Conservation (phyloP, 1,284 basidiomycete species). For the Fomitopsis betulina region DNA sequence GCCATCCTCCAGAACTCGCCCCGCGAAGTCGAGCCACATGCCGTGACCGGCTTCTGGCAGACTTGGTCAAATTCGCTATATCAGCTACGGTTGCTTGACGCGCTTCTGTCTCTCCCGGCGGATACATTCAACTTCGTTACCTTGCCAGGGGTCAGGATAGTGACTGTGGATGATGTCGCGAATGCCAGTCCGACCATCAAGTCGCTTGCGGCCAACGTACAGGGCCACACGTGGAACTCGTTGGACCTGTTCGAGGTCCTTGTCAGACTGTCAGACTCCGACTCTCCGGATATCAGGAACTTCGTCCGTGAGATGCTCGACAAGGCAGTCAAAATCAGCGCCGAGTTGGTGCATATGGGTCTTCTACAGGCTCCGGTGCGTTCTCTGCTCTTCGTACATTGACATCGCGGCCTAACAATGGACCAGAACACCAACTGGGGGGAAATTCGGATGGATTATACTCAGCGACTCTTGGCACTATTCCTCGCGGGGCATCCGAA, state of each 20-base stretch:
- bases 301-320: slow-evolving; percentile 88
- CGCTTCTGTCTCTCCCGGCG: slow-evolving; percentile 81
- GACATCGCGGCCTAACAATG: neutral
- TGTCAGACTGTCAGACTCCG: slow-evolving; percentile 69
- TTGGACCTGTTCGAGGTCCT: slow-evolving; percentile 90
- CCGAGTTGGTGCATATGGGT: slow-evolving; percentile 93
- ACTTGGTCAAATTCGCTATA: slow-evolving; percentile 83
- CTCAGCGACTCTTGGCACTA: slow-evolving; percentile 82
- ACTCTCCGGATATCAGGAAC: slow-evolving; percentile 64
- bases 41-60: slow-evolving; percentile 78
- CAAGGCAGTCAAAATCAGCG: slow-evolving; percentile 88
- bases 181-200: slow-evolving; percentile 85
- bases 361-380: slow-evolving; percentile 85
- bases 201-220: slow-evolving; percentile 78
- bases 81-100: slow-evolving; percentile 85
- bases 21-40: slow-evolving; percentile 65
- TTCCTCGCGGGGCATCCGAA: slow-evolving; percentile 93
- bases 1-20: slow-evolving; percentile 73
- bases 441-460: slow-evolving; percentile 82
- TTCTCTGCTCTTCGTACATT: slow-evolving; percentile 12
- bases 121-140: slow-evolving; percentile 91
- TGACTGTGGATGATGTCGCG: slow-evolving; percentile 83
- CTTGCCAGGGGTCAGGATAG: slow-evolving; percentile 75
- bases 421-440: slow-evolving; percentile 79
- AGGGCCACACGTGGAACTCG: slow-evolving; percentile 92